These are phyloP conservation scores for Podospora conica DNA, from an alignment of 495 filamentous ascomycete species.

Conservation along the genomic window DNA sequence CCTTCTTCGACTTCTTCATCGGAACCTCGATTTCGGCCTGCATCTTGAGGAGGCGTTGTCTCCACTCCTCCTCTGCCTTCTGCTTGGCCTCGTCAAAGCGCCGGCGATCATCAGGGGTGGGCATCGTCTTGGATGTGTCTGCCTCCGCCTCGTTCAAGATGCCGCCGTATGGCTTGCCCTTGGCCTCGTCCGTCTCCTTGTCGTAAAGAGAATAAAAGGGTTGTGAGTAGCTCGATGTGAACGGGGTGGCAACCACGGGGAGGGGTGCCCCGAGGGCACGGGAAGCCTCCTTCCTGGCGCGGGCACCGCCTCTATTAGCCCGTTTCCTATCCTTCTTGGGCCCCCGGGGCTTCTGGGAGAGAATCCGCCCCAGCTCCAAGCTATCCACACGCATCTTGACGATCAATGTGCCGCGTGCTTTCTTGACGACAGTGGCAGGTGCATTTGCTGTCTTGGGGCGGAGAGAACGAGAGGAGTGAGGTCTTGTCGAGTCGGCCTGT, in stretches of 20 bases:
- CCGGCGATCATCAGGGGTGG: conserved; percentile 68
- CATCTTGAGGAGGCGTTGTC: conserved; percentile 46
- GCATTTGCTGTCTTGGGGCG: conserved; percentile 30
- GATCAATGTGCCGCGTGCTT: conserved; percentile 30
- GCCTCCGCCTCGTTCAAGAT: conserved; percentile 85
- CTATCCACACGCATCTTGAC: conserved; percentile 53
- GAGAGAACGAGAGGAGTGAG: conserved; percentile 35
- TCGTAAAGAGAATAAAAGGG: conserved; percentile 82
- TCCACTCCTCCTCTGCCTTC: conserved; percentile 88
- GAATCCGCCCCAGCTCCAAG: conserved; percentile 52
- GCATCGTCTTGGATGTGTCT: conserved; percentile 83
- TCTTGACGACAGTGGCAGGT: conserved; percentile 31
- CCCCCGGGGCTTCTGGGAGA: conserved; percentile 41
- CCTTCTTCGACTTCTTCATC: conserved; percentile 53
- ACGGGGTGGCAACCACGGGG: conserved; percentile 34
- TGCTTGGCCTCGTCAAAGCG: conserved; percentile 82
- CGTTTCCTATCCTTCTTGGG: conserved; percentile 39
- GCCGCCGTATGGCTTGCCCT: conserved; percentile 92
- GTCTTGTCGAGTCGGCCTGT: conserved; percentile 28
- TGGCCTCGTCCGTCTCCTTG: conserved; percentile 79
- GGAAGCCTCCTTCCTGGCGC: conserved; percentile 14
- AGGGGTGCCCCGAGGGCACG: conserved; percentile 3
- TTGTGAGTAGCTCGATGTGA: conserved; percentile 52
- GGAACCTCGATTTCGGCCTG: conserved; percentile 40
- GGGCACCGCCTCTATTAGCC: conserved; percentile 16